These are phyloP conservation scores for Chalaropsis ovoidea DNA, from an alignment of 2,329 filamentous ascomycete species.

Conservation along the genomic window DNA sequence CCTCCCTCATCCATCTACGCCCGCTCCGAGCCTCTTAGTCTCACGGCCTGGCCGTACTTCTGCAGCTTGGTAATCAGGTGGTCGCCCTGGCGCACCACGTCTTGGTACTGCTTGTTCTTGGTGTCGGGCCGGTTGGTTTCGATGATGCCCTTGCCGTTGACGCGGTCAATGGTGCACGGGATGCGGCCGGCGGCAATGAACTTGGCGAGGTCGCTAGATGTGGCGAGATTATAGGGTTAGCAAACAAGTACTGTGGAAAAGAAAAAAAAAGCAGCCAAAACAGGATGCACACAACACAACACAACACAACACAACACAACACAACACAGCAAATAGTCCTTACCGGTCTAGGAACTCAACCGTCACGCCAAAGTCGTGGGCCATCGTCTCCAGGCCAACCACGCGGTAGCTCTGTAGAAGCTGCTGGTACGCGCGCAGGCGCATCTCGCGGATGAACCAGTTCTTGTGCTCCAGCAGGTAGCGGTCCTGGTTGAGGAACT, in stretches of 20 bases:
- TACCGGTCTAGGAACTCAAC: conserved; percentile 94
- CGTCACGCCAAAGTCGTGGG: conserved; percentile 88
- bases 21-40: conserved; percentile 87
- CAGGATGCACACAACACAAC: too few species aligned
- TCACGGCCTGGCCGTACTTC: conserved; percentile 95
- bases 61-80: conserved; percentile 97
- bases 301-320: too few species aligned
- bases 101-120: conserved; percentile 99
- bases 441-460: conserved; percentile 99
- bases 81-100: conserved; percentile 94
- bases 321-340: conserved; percentile 31
- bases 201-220: conserved; percentile 71
- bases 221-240: conserved; percentile 4
- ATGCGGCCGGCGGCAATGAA: conserved; percentile 94
- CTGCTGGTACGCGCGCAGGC: conserved; percentile 90
- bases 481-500: conserved; percentile 86
- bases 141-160: conserved; percentile 91
- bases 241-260: not conserved
- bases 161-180: conserved; percentile 92
- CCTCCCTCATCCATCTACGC: conserved; percentile 43
- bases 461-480: conserved; percentile 91
- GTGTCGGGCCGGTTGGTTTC: conserved; percentile 96
- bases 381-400: conserved; percentile 95
- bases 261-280: too few species aligned
- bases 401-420: conserved; percentile 94